Evolutionary conservation across 352 stramenopile genomes (phyloP).

Genomic region (Achlya hypogyna): DNA sequence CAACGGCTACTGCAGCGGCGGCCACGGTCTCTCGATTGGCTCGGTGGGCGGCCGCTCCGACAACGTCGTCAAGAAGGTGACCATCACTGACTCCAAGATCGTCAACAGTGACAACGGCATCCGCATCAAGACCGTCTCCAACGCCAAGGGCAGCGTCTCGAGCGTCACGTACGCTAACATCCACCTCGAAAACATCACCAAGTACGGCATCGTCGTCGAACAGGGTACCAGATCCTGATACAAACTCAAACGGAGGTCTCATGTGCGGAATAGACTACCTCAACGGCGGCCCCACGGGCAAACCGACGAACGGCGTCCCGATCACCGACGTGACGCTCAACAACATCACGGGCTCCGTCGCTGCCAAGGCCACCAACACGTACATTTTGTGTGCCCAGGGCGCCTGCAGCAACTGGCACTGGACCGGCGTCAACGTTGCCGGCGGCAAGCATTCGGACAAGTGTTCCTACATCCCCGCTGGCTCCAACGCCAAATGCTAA

Average conservation of each 20-base stretch:
- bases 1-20: conserved; percentile 9
- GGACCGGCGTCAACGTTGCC: background rate
- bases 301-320: conserved; percentile 22
- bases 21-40: conserved; percentile 27
- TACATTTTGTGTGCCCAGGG: conserved; percentile 18
- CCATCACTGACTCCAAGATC: conserved; percentile 28
- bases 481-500: background rate
- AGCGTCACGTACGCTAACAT: conserved; percentile 25
- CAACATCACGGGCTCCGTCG: conserved; percentile 21
- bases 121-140: conserved; percentile 30
- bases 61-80: conserved; percentile 15
- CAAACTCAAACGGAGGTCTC: background rate
- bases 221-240: background rate
- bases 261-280: conserved; percentile 30
- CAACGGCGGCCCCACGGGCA: conserved; percentile 26
- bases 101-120: conserved; percentile 27
- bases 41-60: conserved; percentile 24
- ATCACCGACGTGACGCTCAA: conserved; percentile 26
- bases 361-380: conserved; percentile 23
- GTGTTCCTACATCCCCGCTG: background rate
- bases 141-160: conserved; percentile 22
- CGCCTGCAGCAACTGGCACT: background rate
- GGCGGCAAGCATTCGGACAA: background rate
- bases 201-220: conserved; percentile 29
- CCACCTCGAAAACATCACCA: conserved; percentile 20